Percentiles rank a stretch among this genome's conserved stretches.
Evolutionary conservation across 257 asterid genomes (phyloP).

Genomic region (Solanum bulbocastanum): DNA sequence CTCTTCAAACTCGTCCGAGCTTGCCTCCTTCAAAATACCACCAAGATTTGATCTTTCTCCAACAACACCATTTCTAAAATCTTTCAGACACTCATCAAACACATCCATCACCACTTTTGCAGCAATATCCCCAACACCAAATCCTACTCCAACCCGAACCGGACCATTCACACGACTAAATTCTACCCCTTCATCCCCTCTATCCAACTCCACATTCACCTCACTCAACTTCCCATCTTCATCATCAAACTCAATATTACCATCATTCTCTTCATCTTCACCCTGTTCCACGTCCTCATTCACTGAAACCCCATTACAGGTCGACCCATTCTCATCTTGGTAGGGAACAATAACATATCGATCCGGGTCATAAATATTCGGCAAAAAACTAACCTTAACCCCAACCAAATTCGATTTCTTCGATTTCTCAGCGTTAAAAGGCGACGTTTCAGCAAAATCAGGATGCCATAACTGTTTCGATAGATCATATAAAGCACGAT

Average conservation of each 20-base stretch:
- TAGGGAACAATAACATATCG: background rate
- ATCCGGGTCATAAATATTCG: conserved; percentile 12
- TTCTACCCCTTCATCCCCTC: background rate
- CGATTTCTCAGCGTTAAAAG: conserved; percentile 20
- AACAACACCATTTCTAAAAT: conserved; percentile 17
- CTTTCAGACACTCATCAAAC: conserved; percentile 54
- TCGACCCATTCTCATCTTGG: background rate
- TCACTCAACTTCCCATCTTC: conserved; percentile 40
- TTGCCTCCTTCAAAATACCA: conserved; percentile 6
- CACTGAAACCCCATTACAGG: background rate
- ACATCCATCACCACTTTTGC: conserved; percentile 41
- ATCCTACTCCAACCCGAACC: background rate
- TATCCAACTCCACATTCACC: conserved; percentile 60
- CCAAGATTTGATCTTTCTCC: conserved; percentile 4
- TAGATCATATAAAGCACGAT: conserved; percentile 50
- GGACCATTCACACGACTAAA: background rate
- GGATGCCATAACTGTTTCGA: conserved; percentile 67
- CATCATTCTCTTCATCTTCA: background rate
- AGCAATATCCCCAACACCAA: conserved; percentile 19
- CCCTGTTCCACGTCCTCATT: background rate
- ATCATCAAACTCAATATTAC: conserved; percentile 1
- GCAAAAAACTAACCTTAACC: conserved; percentile 41
- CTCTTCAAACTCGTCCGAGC: conserved; percentile 19
- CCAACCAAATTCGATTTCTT: conserved; percentile 40
- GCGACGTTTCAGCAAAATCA: conserved; percentile 41